These are phyloP conservation scores for Saksenaea vasiformis DNA, from an alignment of 371 early-diverging fungal species.

Conservation along the genomic window DNA sequence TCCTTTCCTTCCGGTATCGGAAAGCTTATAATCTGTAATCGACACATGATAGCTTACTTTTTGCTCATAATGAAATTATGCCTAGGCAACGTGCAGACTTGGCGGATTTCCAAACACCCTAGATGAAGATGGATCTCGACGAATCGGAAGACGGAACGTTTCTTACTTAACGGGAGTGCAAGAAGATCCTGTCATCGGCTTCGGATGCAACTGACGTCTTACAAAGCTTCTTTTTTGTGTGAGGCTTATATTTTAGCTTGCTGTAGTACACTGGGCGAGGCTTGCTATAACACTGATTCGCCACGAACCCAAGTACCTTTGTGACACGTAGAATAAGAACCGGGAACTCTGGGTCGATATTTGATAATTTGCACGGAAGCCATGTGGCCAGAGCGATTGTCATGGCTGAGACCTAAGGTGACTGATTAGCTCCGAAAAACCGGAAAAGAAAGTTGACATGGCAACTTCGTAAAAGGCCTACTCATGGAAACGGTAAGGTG, in stretches of 20 bases:
- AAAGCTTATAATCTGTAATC: background rate
- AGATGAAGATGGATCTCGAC: background rate
- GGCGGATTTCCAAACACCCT: background rate
- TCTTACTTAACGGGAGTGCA: background rate
- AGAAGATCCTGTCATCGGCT: background rate
- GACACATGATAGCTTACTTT: background rate
- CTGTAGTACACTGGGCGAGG: background rate
- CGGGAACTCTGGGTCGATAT: background rate
- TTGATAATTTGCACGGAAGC: background rate
- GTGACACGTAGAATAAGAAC: background rate
- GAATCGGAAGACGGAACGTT: background rate
- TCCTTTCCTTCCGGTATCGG: background rate
- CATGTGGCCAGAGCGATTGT: too few species aligned
- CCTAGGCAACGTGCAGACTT: too few species aligned
- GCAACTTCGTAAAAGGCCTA: too few species aligned
- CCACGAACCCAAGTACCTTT: background rate
- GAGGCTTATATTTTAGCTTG: slow-evolving; percentile 1
- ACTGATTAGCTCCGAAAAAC: too few species aligned
- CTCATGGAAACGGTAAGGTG: too few species aligned
- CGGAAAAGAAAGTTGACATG: too few species aligned
- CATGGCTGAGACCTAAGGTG: too few species aligned
- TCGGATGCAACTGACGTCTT: background rate
- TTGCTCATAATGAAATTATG: background rate
- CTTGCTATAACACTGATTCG: background rate
- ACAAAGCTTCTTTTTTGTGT: background rate